Conservation (phyloP, 2,329 filamentous ascomycete genomes). For the Colletotrichum tanaceti region DNA sequence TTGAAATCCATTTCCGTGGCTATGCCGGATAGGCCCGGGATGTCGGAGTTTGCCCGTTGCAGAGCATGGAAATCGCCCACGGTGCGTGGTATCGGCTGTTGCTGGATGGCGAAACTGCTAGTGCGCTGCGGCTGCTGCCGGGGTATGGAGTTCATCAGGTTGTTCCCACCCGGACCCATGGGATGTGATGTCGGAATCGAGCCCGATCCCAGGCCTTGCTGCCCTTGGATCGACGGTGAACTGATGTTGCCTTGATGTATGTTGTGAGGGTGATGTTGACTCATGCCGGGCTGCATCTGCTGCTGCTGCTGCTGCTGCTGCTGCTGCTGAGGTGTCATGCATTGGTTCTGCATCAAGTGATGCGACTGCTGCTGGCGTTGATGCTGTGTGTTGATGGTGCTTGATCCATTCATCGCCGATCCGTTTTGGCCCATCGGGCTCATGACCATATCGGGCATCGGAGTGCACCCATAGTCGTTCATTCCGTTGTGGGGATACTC, state of each 20-base stretch:
- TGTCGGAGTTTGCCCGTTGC: conserved; percentile 58
- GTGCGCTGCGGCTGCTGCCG: conserved; percentile 52
- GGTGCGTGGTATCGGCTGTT: conserved; percentile 54
- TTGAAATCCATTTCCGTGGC: conserved; percentile 40
- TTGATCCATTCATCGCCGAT: conserved; percentile 42
- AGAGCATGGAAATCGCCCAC: conserved; percentile 63
- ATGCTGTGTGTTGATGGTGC: conserved; percentile 46
- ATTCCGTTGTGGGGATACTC: conserved; percentile 60
- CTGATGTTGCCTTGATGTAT: conserved; percentile 44
- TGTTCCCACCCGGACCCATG: conserved; percentile 43
- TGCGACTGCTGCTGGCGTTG: conserved; percentile 48
- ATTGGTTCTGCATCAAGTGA: conserved; percentile 42
- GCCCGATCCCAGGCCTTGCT: conserved; percentile 40
- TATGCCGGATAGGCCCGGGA: conserved; percentile 38
- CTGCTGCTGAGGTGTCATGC: conserved; percentile 48
- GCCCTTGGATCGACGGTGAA: conserved; percentile 30
- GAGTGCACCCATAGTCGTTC: conserved; percentile 54
- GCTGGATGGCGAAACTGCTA: conserved; percentile 56
- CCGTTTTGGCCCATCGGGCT: conserved; percentile 57
- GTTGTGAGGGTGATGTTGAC: conserved; percentile 48
- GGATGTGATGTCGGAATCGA: conserved; percentile 45
- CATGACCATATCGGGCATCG: conserved; percentile 67
- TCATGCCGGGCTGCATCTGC: conserved; percentile 48
- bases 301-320: conserved; percentile 49
- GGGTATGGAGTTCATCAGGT: conserved; percentile 41